A percentile compares a stretch with the other conserved stretches of the same genome.
Conservation (phyloP, 768 basidiomycete species). For the Panaeolus papilionaceus region DNA sequence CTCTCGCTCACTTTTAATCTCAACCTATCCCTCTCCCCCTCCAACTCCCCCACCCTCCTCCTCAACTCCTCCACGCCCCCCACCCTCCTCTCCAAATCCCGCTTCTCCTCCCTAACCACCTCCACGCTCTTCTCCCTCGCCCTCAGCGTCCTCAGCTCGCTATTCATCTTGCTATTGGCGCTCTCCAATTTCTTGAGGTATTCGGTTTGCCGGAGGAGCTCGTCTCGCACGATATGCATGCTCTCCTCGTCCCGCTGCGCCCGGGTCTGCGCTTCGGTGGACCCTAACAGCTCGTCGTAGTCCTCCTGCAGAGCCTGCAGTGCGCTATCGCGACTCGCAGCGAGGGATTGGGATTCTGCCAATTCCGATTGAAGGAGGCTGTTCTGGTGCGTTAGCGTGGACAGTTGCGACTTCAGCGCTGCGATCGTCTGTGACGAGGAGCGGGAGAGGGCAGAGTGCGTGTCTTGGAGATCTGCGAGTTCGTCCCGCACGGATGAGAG, state of each 20-base stretch:
- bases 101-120: constrained; percentile 78
- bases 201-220: constrained; percentile 68
- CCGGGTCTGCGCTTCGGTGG: constrained; percentile 36
- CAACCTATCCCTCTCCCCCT: constrained; percentile 27
- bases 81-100: constrained; percentile 61
- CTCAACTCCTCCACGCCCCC: constrained; percentile 57
- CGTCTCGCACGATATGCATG: constrained; percentile 69
- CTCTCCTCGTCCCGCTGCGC: constrained; percentile 52
- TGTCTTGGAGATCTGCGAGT: constrained; percentile 65
- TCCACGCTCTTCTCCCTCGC: constrained; percentile 68
- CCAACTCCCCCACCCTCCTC: constrained; percentile 27
- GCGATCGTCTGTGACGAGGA: constrained; percentile 19
- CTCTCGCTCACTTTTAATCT: background rate
- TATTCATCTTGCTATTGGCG: constrained; percentile 58
- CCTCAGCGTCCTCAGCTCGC: constrained; percentile 59
- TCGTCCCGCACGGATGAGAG: constrained; percentile 60
- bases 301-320: constrained; percentile 53
- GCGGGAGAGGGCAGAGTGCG: constrained; percentile 53
- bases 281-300: constrained; percentile 49
- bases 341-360: constrained; percentile 43
- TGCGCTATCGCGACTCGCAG: constrained; percentile 46
- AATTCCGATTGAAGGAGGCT: constrained; percentile 56
- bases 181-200: constrained; percentile 67
- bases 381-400: constrained; percentile 52
- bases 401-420: constrained; percentile 61